phyloP scores from a whole-genome alignment of 768 basidiomycete genomes.

The Boletus eberwhitei region DNA sequence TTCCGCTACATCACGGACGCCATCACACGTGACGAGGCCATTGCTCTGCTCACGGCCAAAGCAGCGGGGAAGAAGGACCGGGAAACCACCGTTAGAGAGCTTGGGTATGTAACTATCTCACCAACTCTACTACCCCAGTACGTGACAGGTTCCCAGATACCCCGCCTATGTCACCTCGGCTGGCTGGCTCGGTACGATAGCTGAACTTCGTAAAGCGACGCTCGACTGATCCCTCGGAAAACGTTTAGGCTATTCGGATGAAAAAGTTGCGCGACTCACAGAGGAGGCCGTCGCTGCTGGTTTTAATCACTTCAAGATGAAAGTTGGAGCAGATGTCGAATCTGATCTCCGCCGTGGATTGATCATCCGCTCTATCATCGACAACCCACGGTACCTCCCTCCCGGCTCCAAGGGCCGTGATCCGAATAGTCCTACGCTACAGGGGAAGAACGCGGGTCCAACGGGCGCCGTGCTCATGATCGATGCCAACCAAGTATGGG shows the following conservation, averaged over 20 bases:
- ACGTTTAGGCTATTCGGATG: slow-evolving; percentile 76
- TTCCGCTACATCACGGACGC: slow-evolving; percentile 93
- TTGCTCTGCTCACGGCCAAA: slow-evolving; percentile 74
- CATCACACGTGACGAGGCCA: slow-evolving; percentile 87
- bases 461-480: slow-evolving; percentile 96
- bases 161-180: slow-evolving; percentile 93
- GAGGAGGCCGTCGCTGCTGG: slow-evolving; percentile 81
- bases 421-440: slow-evolving; percentile 57
- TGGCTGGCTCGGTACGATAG: slow-evolving; percentile 73
- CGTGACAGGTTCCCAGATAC: slow-evolving; percentile 48
- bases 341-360: slow-evolving; percentile 84
- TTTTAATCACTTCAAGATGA: slow-evolving; percentile 99
- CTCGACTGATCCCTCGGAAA: slow-evolving; percentile 4
- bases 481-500: slow-evolving; percentile 97
- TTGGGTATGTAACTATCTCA: slow-evolving; percentile 46
- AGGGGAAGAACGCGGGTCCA: slow-evolving; percentile 91
- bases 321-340: slow-evolving; percentile 82
- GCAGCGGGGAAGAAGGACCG: slow-evolving; percentile 75
- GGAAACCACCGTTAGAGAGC: slow-evolving; percentile 67
- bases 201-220: neutral
- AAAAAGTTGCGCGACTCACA: slow-evolving; percentile 84
- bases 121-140: neutral
- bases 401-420: slow-evolving; percentile 53
- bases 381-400: slow-evolving; percentile 83
- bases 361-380: slow-evolving; percentile 92